A percentile compares a stretch with the other conserved stretches of the same genome.
Evolutionary conservation across 2,329 filamentous ascomycete species (phyloP).

Genomic region (Fusarium decemcellulare): DNA sequence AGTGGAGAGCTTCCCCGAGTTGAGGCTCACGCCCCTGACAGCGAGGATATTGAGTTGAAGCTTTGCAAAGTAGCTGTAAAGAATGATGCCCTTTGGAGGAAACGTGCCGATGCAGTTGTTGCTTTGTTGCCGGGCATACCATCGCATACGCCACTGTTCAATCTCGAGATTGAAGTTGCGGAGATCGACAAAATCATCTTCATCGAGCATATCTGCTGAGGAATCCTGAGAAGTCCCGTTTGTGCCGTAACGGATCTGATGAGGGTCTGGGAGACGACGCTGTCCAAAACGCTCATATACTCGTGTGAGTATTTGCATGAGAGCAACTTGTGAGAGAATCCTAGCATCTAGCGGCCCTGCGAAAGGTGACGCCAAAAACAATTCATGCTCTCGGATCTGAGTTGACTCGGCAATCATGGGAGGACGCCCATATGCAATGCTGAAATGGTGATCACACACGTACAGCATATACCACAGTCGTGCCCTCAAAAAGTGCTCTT

Average conservation of each 20-base stretch:
- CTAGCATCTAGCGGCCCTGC: slow-evolving; percentile 23
- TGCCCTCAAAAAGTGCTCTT: slow-evolving; percentile 66
- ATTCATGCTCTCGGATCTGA: slow-evolving; percentile 44
- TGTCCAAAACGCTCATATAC: slow-evolving; percentile 28
- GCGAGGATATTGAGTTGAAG: slow-evolving; percentile 52
- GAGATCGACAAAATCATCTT: slow-evolving; percentile 54
- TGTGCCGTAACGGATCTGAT: slow-evolving; percentile 13
- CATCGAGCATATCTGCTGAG: slow-evolving; percentile 44
- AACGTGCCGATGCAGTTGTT: slow-evolving; percentile 49
- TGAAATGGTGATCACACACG: slow-evolving; percentile 52
- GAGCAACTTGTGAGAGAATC: slow-evolving; percentile 25
- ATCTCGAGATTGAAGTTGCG: slow-evolving; percentile 58
- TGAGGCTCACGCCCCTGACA: slow-evolving; percentile 23
- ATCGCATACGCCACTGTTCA: slow-evolving; percentile 58
- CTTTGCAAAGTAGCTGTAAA: slow-evolving; percentile 47
- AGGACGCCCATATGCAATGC: slow-evolving; percentile 51
- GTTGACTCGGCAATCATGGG: slow-evolving; percentile 45
- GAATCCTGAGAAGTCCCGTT: too few species aligned
- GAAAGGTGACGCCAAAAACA: slow-evolving; percentile 41
- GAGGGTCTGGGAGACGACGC: slow-evolving; percentile 18
- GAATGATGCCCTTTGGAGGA: slow-evolving; percentile 57
- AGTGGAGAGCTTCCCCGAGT: slow-evolving; percentile 22
- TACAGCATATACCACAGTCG: slow-evolving; percentile 69
- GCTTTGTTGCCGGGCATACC: slow-evolving; percentile 44
- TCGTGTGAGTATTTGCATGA: slow-evolving; percentile 32